A percentile compares a stretch with the other conserved stretches of the same genome.
Evolutionary conservation across 78 protist species (phyloP).

Genomic region (Dictyostelium purpureum): DNA sequence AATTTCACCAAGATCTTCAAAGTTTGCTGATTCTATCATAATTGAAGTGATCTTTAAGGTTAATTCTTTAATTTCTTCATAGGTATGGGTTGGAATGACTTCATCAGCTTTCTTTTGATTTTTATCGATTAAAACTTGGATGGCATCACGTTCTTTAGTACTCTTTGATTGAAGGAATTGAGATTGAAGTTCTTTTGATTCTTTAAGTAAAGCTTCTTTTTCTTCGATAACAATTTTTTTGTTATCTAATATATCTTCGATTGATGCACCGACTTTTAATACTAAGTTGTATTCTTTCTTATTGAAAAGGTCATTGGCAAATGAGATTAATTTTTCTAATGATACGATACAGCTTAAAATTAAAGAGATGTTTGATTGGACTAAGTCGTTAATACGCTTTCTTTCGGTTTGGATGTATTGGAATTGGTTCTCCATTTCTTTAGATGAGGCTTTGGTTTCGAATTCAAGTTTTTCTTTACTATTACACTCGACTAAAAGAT

Average conservation of each 20-base stretch:
- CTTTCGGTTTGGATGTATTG: background rate
- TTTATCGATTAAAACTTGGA: constrained; percentile 25
- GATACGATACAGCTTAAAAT: constrained; percentile 7
- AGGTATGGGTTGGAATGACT: constrained; percentile 31
- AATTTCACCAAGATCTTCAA: constrained; percentile 73
- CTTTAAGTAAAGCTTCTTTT: constrained; percentile 31
- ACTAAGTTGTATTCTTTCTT: constrained; percentile 53
- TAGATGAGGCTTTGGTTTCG: background rate
- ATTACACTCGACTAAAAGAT: background rate
- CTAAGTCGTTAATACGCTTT: background rate
- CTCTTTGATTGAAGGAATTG: background rate
- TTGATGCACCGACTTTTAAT: constrained; percentile 38
- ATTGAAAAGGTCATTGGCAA: constrained; percentile 6
- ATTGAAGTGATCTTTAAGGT: constrained; percentile 34
- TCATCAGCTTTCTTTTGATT: background rate
- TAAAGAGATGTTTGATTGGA: background rate
- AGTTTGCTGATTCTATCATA: constrained; percentile 58
- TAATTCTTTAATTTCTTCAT: constrained; percentile 21
- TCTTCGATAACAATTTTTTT: constrained; percentile 12
- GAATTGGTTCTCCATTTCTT: background rate
- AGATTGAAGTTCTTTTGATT: constrained; percentile 11
- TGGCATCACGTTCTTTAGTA: background rate
- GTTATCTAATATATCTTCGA: constrained; percentile 19
- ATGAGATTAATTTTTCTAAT: constrained; percentile 3
- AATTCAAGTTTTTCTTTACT: constrained; percentile 23